phyloP scores from a whole-genome alignment of 148 eudicot genomes.

The Linanthus parryae region DNA sequence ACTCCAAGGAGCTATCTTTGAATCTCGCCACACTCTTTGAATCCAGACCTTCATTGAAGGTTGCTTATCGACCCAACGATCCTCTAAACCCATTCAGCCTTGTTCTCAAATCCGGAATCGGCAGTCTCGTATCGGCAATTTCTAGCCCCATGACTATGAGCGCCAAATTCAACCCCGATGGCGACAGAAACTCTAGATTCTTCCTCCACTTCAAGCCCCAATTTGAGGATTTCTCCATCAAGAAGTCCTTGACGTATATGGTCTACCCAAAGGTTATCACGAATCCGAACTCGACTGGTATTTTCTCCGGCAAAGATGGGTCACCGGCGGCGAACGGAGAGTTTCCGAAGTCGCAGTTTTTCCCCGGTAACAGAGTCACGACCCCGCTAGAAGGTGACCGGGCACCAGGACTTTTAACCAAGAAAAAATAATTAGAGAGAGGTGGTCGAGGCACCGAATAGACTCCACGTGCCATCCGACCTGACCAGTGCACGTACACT shows the following conservation, averaged over 20 bases:
- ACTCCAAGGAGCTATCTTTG: conserved; percentile 59
- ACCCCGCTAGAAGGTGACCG: too few species aligned
- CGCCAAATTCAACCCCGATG: conserved; percentile 53
- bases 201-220: conserved; percentile 65
- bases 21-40: conserved; percentile 55
- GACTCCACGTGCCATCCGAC: too few species aligned
- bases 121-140: conserved; percentile 59
- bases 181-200: conserved; percentile 45
- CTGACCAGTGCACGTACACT: too few species aligned
- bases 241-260: conserved; percentile 55
- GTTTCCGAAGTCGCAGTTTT: too few species aligned
- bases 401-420: too few species aligned
- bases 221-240: conserved; percentile 63
- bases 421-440: too few species aligned
- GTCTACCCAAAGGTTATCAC: too few species aligned
- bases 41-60: conserved; percentile 59
- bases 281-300: too few species aligned
- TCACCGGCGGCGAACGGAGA: too few species aligned
- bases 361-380: too few species aligned
- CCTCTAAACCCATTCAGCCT: conserved; percentile 54
- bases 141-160: conserved; percentile 71
- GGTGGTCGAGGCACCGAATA: too few species aligned
- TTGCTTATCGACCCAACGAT: conserved; percentile 79
- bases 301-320: too few species aligned
- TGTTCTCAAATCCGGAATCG: conserved; percentile 62